Evolutionary conservation across 2,329 filamentous ascomycete genomes (phyloP), one percentile per base, ranked within the genome.

Genomic region (Talaromyces sp.): DNA sequence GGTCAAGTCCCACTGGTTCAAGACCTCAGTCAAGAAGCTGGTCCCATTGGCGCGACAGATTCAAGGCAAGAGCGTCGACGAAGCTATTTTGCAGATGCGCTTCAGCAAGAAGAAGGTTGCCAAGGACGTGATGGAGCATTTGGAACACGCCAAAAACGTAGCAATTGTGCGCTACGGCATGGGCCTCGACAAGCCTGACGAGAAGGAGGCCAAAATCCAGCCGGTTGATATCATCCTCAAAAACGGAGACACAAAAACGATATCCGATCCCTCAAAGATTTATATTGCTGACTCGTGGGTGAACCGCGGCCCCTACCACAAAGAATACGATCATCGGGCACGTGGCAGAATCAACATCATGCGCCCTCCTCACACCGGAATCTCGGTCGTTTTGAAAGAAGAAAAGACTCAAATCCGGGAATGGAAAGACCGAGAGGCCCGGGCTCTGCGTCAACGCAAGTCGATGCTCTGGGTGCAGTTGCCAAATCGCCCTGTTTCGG

Each of bases 271-370:
- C 1, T 90, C 89, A n/a, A 84, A 85, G 62, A 89, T 98, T 66
- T 99, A 97, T 75, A 84, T 99, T 67, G 89, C 92, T 59, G 87
- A 98, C 77, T 92, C 93, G 4, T 99, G 93, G 93, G 92, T 96
- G 52, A 91, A 90, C 59, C 88, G 89, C 65, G 91, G 91, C 0
- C 81, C 83, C 1, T 88, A 82, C 74, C 83, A 84, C 28, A 78
- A 77, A 63, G 79, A 81, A 53, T 79, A 85, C 6, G 89, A 93
- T 67, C 89, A 88, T 75, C 87, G 93, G 65, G 92, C 92, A 3
- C 84, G 91, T 71, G 92, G 92, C 36, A 81, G 84, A 61, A 84
- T 88, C 65, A 85, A 90, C 69, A 75, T 85, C 36, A 81, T 95
- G 75, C 81, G 82, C 60, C 87, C 87, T 66, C 91, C 91, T 0